Conservation (phyloP, 805 yeast genomes). For the Ogataea salicorniae region DNA sequence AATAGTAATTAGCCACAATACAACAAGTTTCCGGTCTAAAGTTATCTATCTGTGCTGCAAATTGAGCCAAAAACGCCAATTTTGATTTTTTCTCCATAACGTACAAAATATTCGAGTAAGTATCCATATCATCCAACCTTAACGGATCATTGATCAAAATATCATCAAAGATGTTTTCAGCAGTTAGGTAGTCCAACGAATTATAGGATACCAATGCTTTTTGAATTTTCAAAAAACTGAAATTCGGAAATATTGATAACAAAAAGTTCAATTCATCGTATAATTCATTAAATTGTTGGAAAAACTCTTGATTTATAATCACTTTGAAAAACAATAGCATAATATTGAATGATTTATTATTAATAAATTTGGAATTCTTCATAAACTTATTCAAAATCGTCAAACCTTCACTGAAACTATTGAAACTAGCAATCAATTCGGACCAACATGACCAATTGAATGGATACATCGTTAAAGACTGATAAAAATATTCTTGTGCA, state of each 20-base stretch:
- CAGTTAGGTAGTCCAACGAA: constrained; percentile 75
- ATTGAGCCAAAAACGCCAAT: constrained; percentile 80
- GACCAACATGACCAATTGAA: constrained; percentile 94
- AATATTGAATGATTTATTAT: constrained; percentile 23
- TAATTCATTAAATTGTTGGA: constrained; percentile 55
- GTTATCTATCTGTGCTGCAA: constrained; percentile 74
- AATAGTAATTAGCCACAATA: constrained; percentile 87
- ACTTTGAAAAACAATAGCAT: constrained; percentile 54
- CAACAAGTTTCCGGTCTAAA: constrained; percentile 94
- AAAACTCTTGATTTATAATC: constrained; percentile 70
- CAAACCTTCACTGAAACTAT: constrained; percentile 57
- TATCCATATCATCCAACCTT: constrained; percentile 85
- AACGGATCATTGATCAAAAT: constrained; percentile 73
- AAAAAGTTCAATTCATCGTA: constrained; percentile 46
- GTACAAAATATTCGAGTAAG: constrained; percentile 89
- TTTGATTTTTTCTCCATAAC: constrained; percentile 89
- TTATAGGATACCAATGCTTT: constrained; percentile 79
- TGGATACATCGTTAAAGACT: constrained; percentile 65
- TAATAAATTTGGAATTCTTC: constrained; percentile 30
- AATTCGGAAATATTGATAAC: constrained; percentile 58
- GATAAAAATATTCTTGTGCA: constrained; percentile 59
- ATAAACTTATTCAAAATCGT: constrained; percentile 34
- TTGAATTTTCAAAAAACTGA: constrained; percentile 72
- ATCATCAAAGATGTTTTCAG: constrained; percentile 75
- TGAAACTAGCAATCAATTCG: constrained; percentile 61